Base-by-base conservation (phyloP, 129 eudicot genomes). In the Gnaphalium uliginosum region DNA sequence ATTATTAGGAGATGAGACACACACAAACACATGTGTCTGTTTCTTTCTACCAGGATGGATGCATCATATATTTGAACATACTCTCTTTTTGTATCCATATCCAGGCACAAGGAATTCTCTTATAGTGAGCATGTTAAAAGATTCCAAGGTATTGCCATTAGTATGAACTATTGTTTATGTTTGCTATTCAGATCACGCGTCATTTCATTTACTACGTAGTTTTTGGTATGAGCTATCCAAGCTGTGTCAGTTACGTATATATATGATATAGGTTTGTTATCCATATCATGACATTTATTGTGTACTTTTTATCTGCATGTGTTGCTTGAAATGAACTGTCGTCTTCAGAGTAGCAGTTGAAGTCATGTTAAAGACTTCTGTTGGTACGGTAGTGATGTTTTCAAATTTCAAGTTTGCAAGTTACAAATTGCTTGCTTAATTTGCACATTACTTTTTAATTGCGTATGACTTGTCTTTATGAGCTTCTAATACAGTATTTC, bases 101-200 rank as follows among this genome's bases (percentile, higher is more conserved):
- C 50, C 89, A 92, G 98, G 89, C 89, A 93, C 77, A 88, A 76
- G 72, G 57, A n/a, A 83, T 66, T 90, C 98, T 62, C 89, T 88
- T 69, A 39, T 93, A 85, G 90, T 83, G 74, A 90, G 93, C 87
- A 79, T 90, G 79, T 85, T 96, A 59, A 90, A 81, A 78, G 86
- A 93, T 83, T 91, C 95, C 13, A 90, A 90, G 96, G 96, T 93
- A 83, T 56, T 29, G 29, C 61, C 58, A 61, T 58, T 72, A 41
- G 21, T 6, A 13, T 81, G 23, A 67, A 27, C 32, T 67, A 35
- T 51, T n/a, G 14, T n/a, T 72, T 18, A 60, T 73, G 66, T 29
- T 35, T 66, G 21, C 67, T 6, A 14, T 69, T 15, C 39, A 30
- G 26, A 65, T 18, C 70, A 65, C 51, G 32, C 32, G 4, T 15